Evolutionary conservation across 352 stramenopile genomes (phyloP), one percentile per base, ranked within the genome.

Genomic region (Phytophthora sp.): DNA sequence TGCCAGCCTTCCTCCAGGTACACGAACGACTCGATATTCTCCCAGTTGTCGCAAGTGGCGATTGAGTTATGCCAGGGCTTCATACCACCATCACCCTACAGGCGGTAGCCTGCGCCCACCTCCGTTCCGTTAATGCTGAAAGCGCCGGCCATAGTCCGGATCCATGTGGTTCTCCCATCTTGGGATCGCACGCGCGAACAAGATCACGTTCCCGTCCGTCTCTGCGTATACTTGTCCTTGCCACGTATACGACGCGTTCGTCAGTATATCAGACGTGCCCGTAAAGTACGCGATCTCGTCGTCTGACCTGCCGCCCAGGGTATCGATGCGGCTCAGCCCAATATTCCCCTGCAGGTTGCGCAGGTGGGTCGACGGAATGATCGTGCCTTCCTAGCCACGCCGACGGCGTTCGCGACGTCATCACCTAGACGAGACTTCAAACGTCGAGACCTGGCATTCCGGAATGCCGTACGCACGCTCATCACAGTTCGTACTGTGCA

Each of bases 61-160:
- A 75, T 75, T 27, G 67, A 65, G 56, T 75, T 75, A 52, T 56
- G 68, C 67, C 67, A 75, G 2, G 67, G 67, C 56, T 75, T 75
- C 4, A 71, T 51, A 8, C 67, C 67, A 24, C 67, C 67, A 20
- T 71, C 57, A 6, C 67, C 67, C 13, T 55, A 68, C 26, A 75
- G 30, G 12, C 67, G 67, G 57, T 69, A 75, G 12, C 67, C 67
- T n/a, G 64, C 67, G 2, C 51, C 38, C 6, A 61, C 52, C 8
- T 71, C 62, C 1, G 62, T 52, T 35, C 56, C 67, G 56, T 71
- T 68, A 39, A 75, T 50, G 11, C 55, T 71, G 36, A 75, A 47
- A 3, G 56, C 62, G 20, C 62, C 62, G 21, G 69, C 62, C 67
- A 33, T 75, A 75, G 45, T 75, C 67, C 0, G 29, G 21, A 31